Conservation (phyloP, 1,284 basidiomycete genomes). For the Salmacisia buchloeana region DNA sequence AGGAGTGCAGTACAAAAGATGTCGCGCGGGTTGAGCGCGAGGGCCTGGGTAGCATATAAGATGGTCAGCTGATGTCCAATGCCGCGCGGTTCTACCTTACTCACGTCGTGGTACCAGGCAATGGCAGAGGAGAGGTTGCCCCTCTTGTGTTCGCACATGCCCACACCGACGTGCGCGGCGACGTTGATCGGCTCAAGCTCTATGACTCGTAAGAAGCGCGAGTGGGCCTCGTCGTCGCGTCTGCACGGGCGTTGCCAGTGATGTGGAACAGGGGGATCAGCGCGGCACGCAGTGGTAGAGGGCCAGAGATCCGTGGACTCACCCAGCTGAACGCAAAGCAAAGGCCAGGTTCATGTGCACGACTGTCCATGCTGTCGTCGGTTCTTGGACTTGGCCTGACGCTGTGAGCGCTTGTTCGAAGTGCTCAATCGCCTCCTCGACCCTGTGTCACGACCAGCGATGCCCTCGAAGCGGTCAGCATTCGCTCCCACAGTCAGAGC, state of each 20-base stretch:
- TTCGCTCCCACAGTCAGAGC: no score
- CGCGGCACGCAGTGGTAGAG: neutral
- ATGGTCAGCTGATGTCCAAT: neutral
- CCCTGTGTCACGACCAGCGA: constrained; percentile 54
- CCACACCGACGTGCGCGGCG: constrained; percentile 36
- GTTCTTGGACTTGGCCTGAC: constrained; percentile 66
- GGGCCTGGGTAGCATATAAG: constrained; percentile 11
- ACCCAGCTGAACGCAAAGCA: constrained; percentile 12
- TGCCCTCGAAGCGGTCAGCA: neutral
- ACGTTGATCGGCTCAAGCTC: constrained; percentile 38
- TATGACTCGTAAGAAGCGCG: constrained; percentile 26
- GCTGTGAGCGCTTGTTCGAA: constrained; percentile 57
- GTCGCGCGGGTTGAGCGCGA: constrained; percentile 31
- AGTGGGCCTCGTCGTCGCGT: constrained; percentile 22
- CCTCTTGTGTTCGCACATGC: constrained; percentile 33
- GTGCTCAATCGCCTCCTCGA: constrained; percentile 60
- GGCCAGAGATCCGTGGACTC: neutral
- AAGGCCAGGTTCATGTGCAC: constrained; percentile 62
- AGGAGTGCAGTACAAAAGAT: constrained; percentile 29
- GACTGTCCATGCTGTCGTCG: constrained; percentile 73
- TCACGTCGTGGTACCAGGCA: constrained; percentile 34
- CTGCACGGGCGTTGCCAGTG: neutral
- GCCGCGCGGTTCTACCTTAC: neutral
- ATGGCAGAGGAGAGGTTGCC: constrained; percentile 37
- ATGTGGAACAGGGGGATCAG: constrained; percentile 14